A percentile compares a stretch with the other conserved stretches of the same genome.
phyloP scores from a whole-genome alignment of 2,329 filamentous ascomycete genomes.

The Pseudomassariella vexata region DNA sequence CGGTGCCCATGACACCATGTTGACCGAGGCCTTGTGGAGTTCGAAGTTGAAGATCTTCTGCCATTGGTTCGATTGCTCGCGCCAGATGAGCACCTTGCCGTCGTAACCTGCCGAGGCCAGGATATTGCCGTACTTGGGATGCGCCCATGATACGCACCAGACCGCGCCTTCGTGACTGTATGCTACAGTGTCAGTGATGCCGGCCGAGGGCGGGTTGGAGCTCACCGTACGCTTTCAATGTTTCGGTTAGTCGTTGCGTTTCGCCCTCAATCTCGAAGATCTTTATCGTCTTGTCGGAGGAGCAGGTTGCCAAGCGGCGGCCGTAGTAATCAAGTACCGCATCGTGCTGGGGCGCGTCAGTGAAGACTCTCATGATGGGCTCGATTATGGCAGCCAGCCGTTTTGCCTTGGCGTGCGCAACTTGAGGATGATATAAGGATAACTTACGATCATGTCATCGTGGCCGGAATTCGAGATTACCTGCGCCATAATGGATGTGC shows the following conservation, averaged over 20 bases:
- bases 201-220: slow-evolving; percentile 1
- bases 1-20: slow-evolving; percentile 95
- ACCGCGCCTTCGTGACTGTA: slow-evolving; percentile 90
- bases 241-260: slow-evolving; percentile 82
- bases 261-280: slow-evolving; percentile 98
- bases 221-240: slow-evolving; percentile 74
- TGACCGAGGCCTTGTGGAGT: slow-evolving; percentile 91
- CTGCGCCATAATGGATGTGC: slow-evolving; percentile 38
- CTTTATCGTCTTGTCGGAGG: slow-evolving; percentile 97
- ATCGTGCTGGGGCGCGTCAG: slow-evolving; percentile 64
- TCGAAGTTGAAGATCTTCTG: slow-evolving; percentile 89
- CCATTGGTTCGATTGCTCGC: slow-evolving; percentile 73
- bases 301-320: slow-evolving; percentile 91
- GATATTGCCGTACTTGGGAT: slow-evolving; percentile 98
- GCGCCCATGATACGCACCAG: slow-evolving; percentile 97
- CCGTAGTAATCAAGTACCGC: slow-evolving; percentile 98
- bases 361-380: slow-evolving; percentile 8
- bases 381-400: neutral
- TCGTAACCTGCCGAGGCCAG: slow-evolving; percentile 94
- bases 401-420: too few relatives aligned
- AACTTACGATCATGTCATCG: slow-evolving; percentile 98
- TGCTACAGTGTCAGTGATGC: slow-evolving; percentile 11
- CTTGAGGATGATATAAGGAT: too few relatives aligned
- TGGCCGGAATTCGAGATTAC: slow-evolving; percentile 82
- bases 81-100: slow-evolving; percentile 98